Evolutionary conservation across 306 rosid genomes (phyloP), one percentile per base, ranked within the genome.

Genomic region (Cotoneaster glaucophyllus): DNA sequence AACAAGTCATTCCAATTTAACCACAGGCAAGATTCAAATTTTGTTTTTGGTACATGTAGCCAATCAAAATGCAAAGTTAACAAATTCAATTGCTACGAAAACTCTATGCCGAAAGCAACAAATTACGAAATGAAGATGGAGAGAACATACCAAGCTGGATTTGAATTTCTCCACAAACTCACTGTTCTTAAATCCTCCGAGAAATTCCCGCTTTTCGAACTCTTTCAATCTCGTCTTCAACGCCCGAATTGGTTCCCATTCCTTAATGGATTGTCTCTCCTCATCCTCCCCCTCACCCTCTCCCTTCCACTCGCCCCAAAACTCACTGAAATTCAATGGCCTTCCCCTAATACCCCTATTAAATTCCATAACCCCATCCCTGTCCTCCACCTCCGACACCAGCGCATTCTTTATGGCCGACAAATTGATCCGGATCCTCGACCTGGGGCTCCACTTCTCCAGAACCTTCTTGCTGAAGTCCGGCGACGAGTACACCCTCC

Each of bases 241-340:
- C 9, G 84, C 92, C 32, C 95, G 92, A 81, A 96, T 90, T 22
- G 99, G 99, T 78, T 92, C 96, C 99, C 99, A 96, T 78, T 89
- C 89, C 87, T 76, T 73, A 69, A 45, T 32, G 25, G 76, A 22
- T 8, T 78, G 62, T 59, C 70, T 81, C 24, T 89, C 88, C 64
- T 80, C 90, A 29, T 74, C 80, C 19, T 84, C 93, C 22, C 75
- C 82, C 56, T 87, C 92, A 21, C 79, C 83, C 41, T 87, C 97
- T 9, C 89, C 80, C 25, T 85, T 88, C 91, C 86, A 90, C 78
- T 87, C 98, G 8, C 93, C 97, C 97, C 96, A 95, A 52, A 95
- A 84, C 76, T 91, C 96, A 73, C 80, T 84, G 25, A 91, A 82
- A 56, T 81, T 87, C 71, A 84, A 63, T 64, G 81, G 84, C 76